Evolutionary conservation across 2,329 filamentous ascomycete species (phyloP), one percentile per base, ranked within the genome.

Genomic region (Intubia oerlemansii): DNA sequence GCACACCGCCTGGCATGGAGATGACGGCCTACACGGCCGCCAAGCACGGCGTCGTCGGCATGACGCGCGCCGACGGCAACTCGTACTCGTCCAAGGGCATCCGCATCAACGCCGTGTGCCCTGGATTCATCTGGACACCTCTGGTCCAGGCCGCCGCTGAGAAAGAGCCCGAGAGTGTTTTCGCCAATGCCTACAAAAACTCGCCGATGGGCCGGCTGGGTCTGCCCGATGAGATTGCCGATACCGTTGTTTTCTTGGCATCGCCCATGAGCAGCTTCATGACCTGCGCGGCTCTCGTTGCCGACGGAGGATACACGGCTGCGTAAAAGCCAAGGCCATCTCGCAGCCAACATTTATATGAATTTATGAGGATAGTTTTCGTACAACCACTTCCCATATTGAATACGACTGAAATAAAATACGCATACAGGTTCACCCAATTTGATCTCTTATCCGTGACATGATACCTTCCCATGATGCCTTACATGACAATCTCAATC

Each of bases 41-140:
- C 25, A 68, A 67, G 43, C 61, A 66, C 40, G 62, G 54, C 17
- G 53, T 64, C 5, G 38, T 65, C 28, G 60, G 60, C 1, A 45
- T 71, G 25, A 66, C 60, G 7, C 57, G 52, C 39, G 54, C 53
- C 3, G 63, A 69, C 36, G 64, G 57, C 2, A 53, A 56, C 27
- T 50, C 52, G 1, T 69, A 68, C 44, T 58, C 56, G 1, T 39
- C 49, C 4, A 40, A 50, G 27, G 55, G 54, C 4, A 65, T 70
- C 32, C 56, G 63, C 27, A 61, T 71, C 42, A 71, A 71, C 39
- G 62, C 62, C 3, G 57, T 70, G n/a, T 67, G 65, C 31, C 65
- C 64, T 0, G 60, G 36, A 17, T 39, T 35, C 25, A 32, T 39
- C 9, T 25, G 30, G 16, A 37, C 37, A 13, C 37, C 36, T 7